Evolutionary conservation across 2,329 filamentous ascomycete species (phyloP), one percentile per base, ranked within the genome.

Genomic region (Sporothrix humicola): DNA sequence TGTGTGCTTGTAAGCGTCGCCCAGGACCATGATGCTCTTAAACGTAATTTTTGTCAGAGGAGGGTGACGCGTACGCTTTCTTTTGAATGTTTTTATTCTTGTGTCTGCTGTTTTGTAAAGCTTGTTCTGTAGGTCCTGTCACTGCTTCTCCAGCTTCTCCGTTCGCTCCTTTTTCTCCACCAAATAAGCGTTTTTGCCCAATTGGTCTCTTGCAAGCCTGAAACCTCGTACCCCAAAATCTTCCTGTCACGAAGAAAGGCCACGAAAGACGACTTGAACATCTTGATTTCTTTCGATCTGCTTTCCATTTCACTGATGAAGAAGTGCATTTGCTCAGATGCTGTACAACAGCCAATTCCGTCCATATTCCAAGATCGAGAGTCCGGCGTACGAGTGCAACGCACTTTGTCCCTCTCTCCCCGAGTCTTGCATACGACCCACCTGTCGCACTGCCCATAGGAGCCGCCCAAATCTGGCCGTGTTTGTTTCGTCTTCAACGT

Each of bases 401-500:
- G 23, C 54, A 58, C 54, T 58, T 58, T 31, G 23, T 58, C 54
- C 23, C 31, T 5, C 20, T 56, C 50, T 20, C 52, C 68, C 52
- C 68, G 52, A 70, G 26, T 59, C 69, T 44, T 42, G 69, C 69
- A 61, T 61, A 50, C 46, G 44, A 31, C 46, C 46, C 23, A 50
- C n/a, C 12, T 9, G 13, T 42, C n/a, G 59, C 20, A 44, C n/a
- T 23, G 10, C 42, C 42, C 42, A 23, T 65, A n/a, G 59, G 15
- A 42, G 37, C 46, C 46, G 6, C 48, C 58, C 61, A 70, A 65
- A 72, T 72, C n/a, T 20, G 68, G 65, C 63, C 31, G 23, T 69
- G 46, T 70, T 46, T 74, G 74, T 75, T 75, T 75, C 74, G 74
- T 48, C n/a, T 48, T 50, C 69, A 50, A 61, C 13, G 69, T 75